Percentiles rank a stretch among this genome's conserved stretches.
Evolutionary conservation across 345 rosid species (phyloP).

Genomic region (Eucalyptus shirleyi): DNA sequence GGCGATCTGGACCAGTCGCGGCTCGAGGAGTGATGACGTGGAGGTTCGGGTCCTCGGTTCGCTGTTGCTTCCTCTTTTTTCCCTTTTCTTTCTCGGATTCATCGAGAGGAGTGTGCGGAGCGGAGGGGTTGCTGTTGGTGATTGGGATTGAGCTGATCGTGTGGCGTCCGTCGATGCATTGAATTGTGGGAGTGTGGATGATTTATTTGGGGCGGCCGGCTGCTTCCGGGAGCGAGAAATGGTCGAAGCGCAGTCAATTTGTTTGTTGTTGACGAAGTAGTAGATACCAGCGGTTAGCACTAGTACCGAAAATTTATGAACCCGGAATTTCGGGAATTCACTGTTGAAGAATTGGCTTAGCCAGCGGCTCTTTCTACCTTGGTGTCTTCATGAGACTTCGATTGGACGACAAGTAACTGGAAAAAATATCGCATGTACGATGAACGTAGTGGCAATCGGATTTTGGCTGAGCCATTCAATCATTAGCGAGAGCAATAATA

Average conservation of each 20-base stretch:
- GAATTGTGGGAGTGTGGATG: background rate
- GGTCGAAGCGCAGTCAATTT: background rate
- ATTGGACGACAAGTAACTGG: background rate
- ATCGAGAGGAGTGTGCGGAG: background rate
- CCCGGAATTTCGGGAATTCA: background rate
- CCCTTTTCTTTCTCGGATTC: background rate
- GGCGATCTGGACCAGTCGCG: background rate
- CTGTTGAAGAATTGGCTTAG: background rate
- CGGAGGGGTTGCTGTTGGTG: background rate
- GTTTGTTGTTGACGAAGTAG: background rate
- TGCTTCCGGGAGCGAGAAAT: background rate
- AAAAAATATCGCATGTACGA: background rate
- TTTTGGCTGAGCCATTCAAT: background rate
- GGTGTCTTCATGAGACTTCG: background rate
- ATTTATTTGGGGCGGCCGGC: background rate
- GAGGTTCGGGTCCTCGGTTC: background rate
- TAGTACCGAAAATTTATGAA: background rate
- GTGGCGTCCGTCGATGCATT: background rate
- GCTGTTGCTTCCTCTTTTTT: background rate
- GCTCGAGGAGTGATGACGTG: background rate
- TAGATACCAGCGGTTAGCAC: background rate
- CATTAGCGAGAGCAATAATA: background rate
- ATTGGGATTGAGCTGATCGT: background rate
- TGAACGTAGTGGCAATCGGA: background rate
- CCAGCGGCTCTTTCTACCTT: background rate